Evolutionary conservation across 306 rosid genomes (phyloP), one percentile per base, ranked within the genome.

Genomic region (Macrotyloma uniflorum): DNA sequence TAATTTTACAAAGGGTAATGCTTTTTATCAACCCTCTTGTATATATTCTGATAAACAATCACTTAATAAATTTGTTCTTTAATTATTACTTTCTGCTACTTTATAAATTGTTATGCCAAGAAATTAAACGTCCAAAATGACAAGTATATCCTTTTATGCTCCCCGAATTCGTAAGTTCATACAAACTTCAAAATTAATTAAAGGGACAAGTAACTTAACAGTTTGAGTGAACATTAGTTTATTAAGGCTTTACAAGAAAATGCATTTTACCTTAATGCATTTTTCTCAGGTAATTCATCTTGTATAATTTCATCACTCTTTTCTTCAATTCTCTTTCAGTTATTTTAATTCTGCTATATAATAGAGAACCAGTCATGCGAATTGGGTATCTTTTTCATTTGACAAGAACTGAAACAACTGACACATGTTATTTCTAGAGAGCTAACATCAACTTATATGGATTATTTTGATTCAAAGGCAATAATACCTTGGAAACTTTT

Each of bases 351-450:
- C 67, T 57, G 49, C 58, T 76, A 51, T 62, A 20, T 47, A 40
- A 24, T 63, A 70, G 33, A 70, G 70, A 69, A 57, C 18, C 64
- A 15, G 36, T 35, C 74, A 62, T 16, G 28, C 22, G 18, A 71
- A 76, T 42, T 32, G 6, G 64, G 70, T 28, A 30, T 19, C 6
- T 57, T 33, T 73, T 66, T 10, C 33, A 53, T 32, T 70, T 28
- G 79, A 73, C 57, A 33, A 72, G 67, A 67, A n/a, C 77, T 57
- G 67, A 38, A 28, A 58, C 72, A 8, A 65, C 67, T 54, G 53
- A 78, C 80, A 73, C 62, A 38, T 70, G 82, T 77, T 53, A 32
- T 53, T 76, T 71, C 23, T 43, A 42, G 45, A 42, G 45, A 46
- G 68, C 51, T 72, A 62, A 71, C 78, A 75, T 19, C 8, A 22